Percentiles rank a stretch among this genome's conserved stretches.
phyloP scores from a whole-genome alignment of 805 yeast species.

The Saccharomycopsis sp. region DNA sequence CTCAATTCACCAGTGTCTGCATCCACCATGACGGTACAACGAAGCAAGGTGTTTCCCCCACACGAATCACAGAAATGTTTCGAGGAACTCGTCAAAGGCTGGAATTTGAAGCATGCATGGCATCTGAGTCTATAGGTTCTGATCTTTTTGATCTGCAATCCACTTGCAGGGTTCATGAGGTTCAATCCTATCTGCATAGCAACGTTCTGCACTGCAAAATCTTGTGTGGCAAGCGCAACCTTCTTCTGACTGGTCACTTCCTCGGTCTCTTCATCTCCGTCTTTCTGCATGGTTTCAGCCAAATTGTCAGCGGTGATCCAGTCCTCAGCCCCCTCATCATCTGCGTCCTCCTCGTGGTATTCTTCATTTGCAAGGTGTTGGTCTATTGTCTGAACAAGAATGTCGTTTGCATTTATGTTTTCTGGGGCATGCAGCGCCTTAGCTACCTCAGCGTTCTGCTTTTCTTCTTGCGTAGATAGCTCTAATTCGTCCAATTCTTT shows the following conservation, averaged over 20 bases:
- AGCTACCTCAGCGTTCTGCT: background rate
- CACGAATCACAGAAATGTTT: conserved; percentile 91
- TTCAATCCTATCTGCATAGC: conserved; percentile 85
- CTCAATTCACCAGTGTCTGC: conserved; percentile 71
- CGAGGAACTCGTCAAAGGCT: conserved; percentile 71
- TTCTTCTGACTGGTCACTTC: conserved; percentile 38
- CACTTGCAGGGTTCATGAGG: conserved; percentile 77
- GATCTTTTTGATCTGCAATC: conserved; percentile 76
- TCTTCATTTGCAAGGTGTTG: conserved; percentile 19
- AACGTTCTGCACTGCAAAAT: conserved; percentile 96
- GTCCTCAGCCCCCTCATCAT: conserved; percentile 70
- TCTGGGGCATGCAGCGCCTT: conserved; percentile 8
- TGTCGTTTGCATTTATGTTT: conserved; percentile 3
- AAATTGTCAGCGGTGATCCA: conserved; percentile 94
- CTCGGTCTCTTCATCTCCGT: conserved; percentile 54
- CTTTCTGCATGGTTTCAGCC: conserved; percentile 60
- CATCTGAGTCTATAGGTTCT: conserved; percentile 93
- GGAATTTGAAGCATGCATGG: conserved; percentile 88
- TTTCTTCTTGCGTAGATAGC: background rate
- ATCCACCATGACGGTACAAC: conserved; percentile 87
- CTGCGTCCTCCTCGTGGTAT: conserved; percentile 30
- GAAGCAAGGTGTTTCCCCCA: conserved; percentile 85
- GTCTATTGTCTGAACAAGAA: background rate
- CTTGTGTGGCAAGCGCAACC: conserved; percentile 89
- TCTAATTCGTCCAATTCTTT: background rate